Base-by-base conservation (phyloP, 1,284 basidiomycete species). In the Fomitiporia mediterranea region DNA sequence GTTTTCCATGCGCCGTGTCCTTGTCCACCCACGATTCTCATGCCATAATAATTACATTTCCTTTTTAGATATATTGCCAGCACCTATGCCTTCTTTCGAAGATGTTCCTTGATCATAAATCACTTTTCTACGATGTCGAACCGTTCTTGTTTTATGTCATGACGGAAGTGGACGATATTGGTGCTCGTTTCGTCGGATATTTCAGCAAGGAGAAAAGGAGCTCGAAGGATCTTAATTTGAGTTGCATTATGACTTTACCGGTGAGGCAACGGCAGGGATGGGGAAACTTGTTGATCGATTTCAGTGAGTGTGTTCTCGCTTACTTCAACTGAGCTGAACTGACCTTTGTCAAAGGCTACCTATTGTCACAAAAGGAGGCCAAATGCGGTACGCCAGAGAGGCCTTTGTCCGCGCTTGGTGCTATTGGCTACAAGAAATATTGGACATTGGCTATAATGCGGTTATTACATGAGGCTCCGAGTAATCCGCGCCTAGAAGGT, bases 51-150 rank as follows among this genome's bases (percentile, higher is more conserved):
- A 54, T 27, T 43, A 19, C 4, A 54, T 23, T 48, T 34, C 35
- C 17, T 37, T 46, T 57, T 19, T 38, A 91, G 89, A 98, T 98
- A 65, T 99, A 98, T 71, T 99, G 97, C 69, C 97, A 99, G 70
- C 98, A 99, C 68, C 81, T 99, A n/a, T 99, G 97, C 72, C 78
- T 99, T 55, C 79, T 99, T 28, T 96, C 96, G 56, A 99, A 98
- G 73, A 98, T 98, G 93, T 99, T 99, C 70, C 83, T 99, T 62
- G 95, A 99, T 68, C 96, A 98, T 77, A 99, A 99, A 73, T 98
- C 96, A 19, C 83, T 99, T 42, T 99, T 99, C 73, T 99, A 99
- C 74, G 97, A 99, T 70, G 97, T 99, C 59, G 97, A 99, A 71
- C 97, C 97, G 0, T 99, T 99, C 73, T 75, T 99, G 30, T 99